Percentiles rank a stretch among this genome's conserved stretches.
These are phyloP conservation scores for Thermothielavioides terrestris DNA, from an alignment of 495 filamentous ascomycete species.

Conservation along the genomic window DNA sequence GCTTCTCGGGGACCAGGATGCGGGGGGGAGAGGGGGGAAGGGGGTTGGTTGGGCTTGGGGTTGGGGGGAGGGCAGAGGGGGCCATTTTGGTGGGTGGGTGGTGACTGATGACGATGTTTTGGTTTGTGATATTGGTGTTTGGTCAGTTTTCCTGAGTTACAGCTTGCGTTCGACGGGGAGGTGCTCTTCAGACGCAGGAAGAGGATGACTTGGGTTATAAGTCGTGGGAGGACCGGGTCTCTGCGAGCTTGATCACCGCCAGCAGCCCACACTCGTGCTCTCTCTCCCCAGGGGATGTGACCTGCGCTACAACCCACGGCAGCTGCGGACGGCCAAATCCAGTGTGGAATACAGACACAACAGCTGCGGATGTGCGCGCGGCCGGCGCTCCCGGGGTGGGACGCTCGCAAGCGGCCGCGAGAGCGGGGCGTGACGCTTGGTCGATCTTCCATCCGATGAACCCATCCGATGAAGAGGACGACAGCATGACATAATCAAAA, in stretches of 20 bases:
- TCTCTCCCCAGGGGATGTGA: background rate
- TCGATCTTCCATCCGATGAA: background rate
- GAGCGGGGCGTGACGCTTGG: background rate
- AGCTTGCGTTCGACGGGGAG: background rate
- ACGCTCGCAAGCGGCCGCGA: background rate
- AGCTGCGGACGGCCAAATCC: background rate
- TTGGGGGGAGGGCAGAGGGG: constrained; percentile 23
- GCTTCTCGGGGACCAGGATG: constrained; percentile 63
- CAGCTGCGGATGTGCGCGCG: background rate
- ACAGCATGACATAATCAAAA: constrained; percentile 4
- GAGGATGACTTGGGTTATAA: background rate
- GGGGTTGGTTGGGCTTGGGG: constrained; percentile 9
- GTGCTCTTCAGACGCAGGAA: background rate
- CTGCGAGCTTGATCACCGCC: too few relatives aligned
- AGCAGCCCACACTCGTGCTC: too few relatives aligned
- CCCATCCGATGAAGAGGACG: too few relatives aligned
- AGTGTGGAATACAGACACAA: background rate
- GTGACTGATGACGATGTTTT: background rate
- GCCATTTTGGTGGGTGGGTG: constrained; percentile 21
- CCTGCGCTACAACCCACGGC: background rate
- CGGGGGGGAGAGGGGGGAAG: constrained; percentile 21
- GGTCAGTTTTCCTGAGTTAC: background rate
- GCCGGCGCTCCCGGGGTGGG: background rate
- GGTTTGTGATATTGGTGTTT: background rate
- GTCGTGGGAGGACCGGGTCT: background rate